phyloP scores from a whole-genome alignment of 257 asterid species.

The Gentiana macrophylla region DNA sequence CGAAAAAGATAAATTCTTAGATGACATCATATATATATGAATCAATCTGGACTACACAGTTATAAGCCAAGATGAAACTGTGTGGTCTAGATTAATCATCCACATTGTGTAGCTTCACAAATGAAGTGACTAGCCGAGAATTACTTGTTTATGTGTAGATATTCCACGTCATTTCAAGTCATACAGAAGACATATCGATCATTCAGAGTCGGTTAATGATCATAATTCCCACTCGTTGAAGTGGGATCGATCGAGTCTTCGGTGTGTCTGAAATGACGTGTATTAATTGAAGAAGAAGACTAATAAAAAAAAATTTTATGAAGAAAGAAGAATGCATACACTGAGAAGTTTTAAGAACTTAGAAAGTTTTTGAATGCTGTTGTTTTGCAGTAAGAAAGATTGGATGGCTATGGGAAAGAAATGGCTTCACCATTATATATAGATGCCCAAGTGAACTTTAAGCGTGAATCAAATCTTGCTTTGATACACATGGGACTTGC shows the following conservation, averaged over 20 bases:
- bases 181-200: background rate
- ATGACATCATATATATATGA: too few relatives aligned
- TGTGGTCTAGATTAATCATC: too few relatives aligned
- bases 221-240: too few relatives aligned
- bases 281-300: too few relatives aligned
- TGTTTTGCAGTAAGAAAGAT: background rate
- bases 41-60: background rate
- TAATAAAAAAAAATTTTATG: too few relatives aligned
- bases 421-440: background rate
- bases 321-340: background rate
- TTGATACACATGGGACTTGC: conserved; percentile 7
- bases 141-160: too few relatives aligned
- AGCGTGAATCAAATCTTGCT: background rate
- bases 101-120: too few relatives aligned
- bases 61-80: background rate
- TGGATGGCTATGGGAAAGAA: background rate
- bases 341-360: too few relatives aligned
- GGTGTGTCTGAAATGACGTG: background rate
- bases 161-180: too few relatives aligned
- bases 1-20: background rate
- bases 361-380: background rate
- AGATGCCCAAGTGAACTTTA: conserved; percentile 1
- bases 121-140: too few relatives aligned
- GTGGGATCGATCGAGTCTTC: too few relatives aligned
- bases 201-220: too few relatives aligned